A percentile compares a stretch with the other conserved stretches of the same genome.
phyloP scores from a whole-genome alignment of 1,284 basidiomycete genomes.

The Lentinus polychrous region DNA sequence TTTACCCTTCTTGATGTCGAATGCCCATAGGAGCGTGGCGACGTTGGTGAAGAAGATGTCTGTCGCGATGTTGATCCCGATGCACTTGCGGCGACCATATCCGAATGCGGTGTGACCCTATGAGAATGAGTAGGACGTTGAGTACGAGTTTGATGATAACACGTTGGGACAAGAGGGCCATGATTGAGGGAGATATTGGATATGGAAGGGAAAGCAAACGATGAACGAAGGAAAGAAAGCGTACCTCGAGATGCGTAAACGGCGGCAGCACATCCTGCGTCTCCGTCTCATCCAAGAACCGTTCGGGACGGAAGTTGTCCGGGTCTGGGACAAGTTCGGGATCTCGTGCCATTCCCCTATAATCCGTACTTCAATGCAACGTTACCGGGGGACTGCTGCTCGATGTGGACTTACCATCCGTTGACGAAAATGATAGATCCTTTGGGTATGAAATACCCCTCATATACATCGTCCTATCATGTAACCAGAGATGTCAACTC shows the following conservation, averaged over 20 bases:
- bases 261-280: neutral
- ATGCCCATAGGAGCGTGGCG: constrained; percentile 15
- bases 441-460: constrained; percentile 37
- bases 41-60: constrained; percentile 13
- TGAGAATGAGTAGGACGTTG: constrained; percentile 1
- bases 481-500: too few relatives aligned
- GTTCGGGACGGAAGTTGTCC: constrained; percentile 20
- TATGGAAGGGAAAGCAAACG: neutral
- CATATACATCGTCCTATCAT: constrained; percentile 32
- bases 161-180: too few relatives aligned
- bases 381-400: too few relatives aligned
- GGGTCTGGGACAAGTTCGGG: constrained; percentile 16
- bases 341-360: constrained; percentile 22
- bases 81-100: constrained; percentile 11
- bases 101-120: constrained; percentile 9
- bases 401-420: constrained; percentile 29
- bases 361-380: neutral
- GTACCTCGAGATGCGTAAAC: neutral
- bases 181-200: too few relatives aligned
- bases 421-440: constrained; percentile 38
- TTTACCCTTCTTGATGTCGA: constrained; percentile 13
- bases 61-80: constrained; percentile 15
- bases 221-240: neutral
- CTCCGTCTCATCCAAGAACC: constrained; percentile 15
- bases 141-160: too few relatives aligned